phyloP scores from a whole-genome alignment of 257 asterid genomes.

The Buddleja alternifolia region DNA sequence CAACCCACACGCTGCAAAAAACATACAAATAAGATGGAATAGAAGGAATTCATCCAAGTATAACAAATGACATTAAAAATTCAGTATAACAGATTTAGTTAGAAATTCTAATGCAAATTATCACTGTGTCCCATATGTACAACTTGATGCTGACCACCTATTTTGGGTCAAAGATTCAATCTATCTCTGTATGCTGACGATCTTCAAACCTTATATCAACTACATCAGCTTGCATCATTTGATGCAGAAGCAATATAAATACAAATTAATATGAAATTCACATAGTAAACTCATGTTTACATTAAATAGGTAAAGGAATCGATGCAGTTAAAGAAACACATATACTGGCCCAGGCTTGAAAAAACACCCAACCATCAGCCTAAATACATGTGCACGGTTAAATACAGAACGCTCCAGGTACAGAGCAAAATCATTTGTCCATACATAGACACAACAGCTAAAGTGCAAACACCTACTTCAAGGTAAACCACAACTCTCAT shows the following conservation, averaged over 20 bases:
- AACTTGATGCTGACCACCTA: neutral
- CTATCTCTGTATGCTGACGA: too few relatives aligned
- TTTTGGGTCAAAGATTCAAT: neutral
- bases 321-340: neutral
- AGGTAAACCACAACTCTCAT: too few relatives aligned
- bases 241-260: neutral
- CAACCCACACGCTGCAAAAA: slow-evolving; percentile 92
- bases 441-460: neutral
- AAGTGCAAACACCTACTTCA: too few relatives aligned
- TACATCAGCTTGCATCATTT: neutral
- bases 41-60: neutral
- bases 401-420: neutral
- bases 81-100: too few relatives aligned
- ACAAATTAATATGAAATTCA: too few relatives aligned
- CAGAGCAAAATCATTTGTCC: neutral
- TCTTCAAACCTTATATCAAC: neutral
- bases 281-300: neutral
- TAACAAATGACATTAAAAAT: too few relatives aligned
- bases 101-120: too few relatives aligned
- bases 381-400: neutral
- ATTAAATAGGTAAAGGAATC: neutral
- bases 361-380: too few relatives aligned
- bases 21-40: slow-evolving; percentile 4
- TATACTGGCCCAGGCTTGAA: neutral
- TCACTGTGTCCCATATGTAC: neutral